Evolutionary conservation across 306 rosid species (phyloP).

Genomic region (Cicer chorassanicum): DNA sequence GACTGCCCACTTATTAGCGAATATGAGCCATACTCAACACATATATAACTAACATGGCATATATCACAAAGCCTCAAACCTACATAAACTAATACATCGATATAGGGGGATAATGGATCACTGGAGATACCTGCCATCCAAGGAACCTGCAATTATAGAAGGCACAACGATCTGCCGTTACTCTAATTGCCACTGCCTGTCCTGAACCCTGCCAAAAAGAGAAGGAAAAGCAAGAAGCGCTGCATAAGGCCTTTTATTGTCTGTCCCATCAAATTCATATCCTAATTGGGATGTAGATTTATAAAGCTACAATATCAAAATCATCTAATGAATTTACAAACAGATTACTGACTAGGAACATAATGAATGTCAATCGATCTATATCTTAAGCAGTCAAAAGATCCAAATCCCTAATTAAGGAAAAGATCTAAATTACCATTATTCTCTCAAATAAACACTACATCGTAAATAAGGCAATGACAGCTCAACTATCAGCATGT

Average conservation of each 20-base stretch:
- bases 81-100: conserved; percentile 31
- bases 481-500: conserved; percentile 19
- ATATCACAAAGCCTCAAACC: conserved; percentile 28
- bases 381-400: background rate
- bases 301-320: conserved; percentile 24
- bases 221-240: conserved; percentile 26
- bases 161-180: conserved; percentile 95
- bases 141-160: conserved; percentile 97
- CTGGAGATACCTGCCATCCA: conserved; percentile 90
- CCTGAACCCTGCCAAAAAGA: conserved; percentile 79
- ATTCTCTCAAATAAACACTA: conserved; percentile 6
- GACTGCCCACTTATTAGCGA: too few species aligned
- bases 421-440: conserved; percentile 23
- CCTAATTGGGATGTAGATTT: conserved; percentile 1
- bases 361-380: conserved; percentile 28
- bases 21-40: too few species aligned
- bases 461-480: conserved; percentile 3
- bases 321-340: conserved; percentile 25
- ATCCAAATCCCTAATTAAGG: background rate
- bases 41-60: conserved; percentile 16
- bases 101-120: conserved; percentile 3
- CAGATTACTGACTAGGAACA: background rate
- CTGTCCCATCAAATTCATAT: conserved; percentile 22
- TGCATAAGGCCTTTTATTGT: conserved; percentile 1
- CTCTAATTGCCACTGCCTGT: conserved; percentile 98